A percentile compares a stretch with the other conserved stretches of the same genome.
These are phyloP conservation scores for Fistulifera pelliculosa DNA, from an alignment of 108 stramenopile genomes.

Conservation along the genomic window DNA sequence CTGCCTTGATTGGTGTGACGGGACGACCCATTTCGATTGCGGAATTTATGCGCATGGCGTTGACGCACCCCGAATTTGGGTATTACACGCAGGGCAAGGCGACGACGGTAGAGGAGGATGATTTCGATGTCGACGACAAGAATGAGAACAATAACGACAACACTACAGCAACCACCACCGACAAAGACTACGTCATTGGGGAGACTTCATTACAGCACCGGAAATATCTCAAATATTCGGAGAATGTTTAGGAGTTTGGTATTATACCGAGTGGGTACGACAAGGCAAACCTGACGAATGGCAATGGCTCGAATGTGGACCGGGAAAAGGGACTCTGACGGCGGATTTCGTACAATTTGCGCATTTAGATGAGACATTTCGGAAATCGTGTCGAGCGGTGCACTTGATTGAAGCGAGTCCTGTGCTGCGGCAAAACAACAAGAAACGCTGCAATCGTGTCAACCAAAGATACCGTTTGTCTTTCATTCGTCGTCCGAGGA, in stretches of 20 bases:
- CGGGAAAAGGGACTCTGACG: conserved; percentile 95
- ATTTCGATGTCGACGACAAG: conserved; percentile 17
- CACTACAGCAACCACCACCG: conserved; percentile 7
- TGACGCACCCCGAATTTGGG: conserved; percentile 67
- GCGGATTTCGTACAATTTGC: conserved; percentile 79
- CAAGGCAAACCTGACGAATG: conserved; percentile 45
- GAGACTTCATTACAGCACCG: conserved; percentile 97
- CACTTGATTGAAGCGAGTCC: conserved; percentile 88
- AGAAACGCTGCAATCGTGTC: conserved; percentile 37
- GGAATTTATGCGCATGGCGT: conserved; percentile 64
- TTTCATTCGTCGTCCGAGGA: neutral
- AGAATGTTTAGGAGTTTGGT: conserved; percentile 91
- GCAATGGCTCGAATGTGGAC: conserved; percentile 90
- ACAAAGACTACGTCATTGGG: conserved; percentile 70
- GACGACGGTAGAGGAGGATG: conserved; percentile 15
- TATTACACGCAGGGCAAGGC: conserved; percentile 58
- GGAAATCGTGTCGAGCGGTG: conserved; percentile 27
- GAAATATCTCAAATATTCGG: conserved; percentile 97
- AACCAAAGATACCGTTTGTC: conserved; percentile 3
- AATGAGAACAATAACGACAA: conserved; percentile 4
- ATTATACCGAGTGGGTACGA: conserved; percentile 71
- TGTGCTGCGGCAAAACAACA: conserved; percentile 68
- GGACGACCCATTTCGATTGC: conserved; percentile 67
- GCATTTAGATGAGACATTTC: conserved; percentile 20
- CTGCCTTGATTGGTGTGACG: conserved; percentile 59